Evolutionary conservation across 1,284 basidiomycete genomes (phyloP), one percentile per base, ranked within the genome.

Genomic region (Microbotryum silenes-acaulis): DNA sequence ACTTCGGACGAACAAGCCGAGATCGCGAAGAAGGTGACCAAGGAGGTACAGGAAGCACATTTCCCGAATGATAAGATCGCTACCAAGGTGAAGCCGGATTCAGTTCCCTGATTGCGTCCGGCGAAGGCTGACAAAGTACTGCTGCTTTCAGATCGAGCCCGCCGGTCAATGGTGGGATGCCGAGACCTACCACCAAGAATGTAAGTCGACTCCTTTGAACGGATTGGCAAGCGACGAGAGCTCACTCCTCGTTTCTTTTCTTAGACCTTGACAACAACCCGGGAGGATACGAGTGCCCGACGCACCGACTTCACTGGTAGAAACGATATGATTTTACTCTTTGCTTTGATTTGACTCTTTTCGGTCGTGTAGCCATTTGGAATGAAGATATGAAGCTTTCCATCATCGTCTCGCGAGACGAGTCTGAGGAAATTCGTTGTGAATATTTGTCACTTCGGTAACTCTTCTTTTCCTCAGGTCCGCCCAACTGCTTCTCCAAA

Each of bases 111-210:
- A 27, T 27, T 27, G 27, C 27, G 27, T 27, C 27, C 27, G 27
- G 6, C 27, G 27, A 27, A 5, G 27, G 27, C 27, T 27, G 27
- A 25, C 51, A 20, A 57, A 20, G 6, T 8, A 16, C 5, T 12
- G 25, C 46, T 23, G 7, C 27, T 50, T 31, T 0, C 77, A 85
- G 66, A 87, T 93, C 64, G 70, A 78, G 6, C 72, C 80, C 0
- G 86, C 84, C 2, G 82, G 82, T 0, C 63, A 79, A 47, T 94
- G 89, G 89, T 91, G 83, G 78, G 79, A 88, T 61, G 91, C 87
- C 0, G 91, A 94, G 74, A 77, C 77, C 18, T 90, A 92, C 73
- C 91, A 93, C 75, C 90, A 92, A 73, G 77, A 88, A 52, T 92
- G 61, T 67, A 14, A 29, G 66, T 62, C 27, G 21, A n/a, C 23